phyloP scores from a whole-genome alignment of 2,329 filamentous ascomycete genomes.

The Coniochaeta sp. region DNA sequence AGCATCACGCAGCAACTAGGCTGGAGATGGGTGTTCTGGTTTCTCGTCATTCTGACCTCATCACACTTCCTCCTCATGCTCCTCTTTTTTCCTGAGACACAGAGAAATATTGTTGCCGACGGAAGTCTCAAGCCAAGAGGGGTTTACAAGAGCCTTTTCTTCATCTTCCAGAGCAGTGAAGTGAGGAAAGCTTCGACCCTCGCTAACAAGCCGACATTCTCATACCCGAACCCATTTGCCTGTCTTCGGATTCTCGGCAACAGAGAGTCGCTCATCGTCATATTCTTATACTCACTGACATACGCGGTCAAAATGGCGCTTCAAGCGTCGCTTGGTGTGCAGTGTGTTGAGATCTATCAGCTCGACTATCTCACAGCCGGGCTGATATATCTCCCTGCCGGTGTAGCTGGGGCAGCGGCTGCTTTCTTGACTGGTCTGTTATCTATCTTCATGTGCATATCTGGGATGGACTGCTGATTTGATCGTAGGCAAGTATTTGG shows the following conservation, averaged over 20 bases:
- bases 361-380: not conserved
- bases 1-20: slow-evolving; percentile 21
- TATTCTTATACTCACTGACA: not conserved
- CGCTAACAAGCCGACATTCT: not conserved
- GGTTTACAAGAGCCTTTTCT: not conserved
- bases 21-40: slow-evolving; percentile 47
- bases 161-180: not conserved
- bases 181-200: not conserved
- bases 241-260: not conserved
- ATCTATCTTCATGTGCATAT: not conserved
- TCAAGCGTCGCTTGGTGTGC: not conserved
- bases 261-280: not conserved
- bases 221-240: not conserved
- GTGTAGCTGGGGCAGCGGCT: not conserved
- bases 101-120: slow-evolving; percentile 34
- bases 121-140: slow-evolving; percentile 14
- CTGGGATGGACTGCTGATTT: not conserved
- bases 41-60: slow-evolving; percentile 30
- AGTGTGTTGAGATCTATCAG: slow-evolving; percentile 1
- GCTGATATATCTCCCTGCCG: not conserved
- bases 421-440: slow-evolving; percentile 1
- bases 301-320: slow-evolving; percentile 3
- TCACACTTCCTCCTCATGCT: slow-evolving; percentile 27
- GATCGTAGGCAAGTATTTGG: not conserved
- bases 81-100: slow-evolving; percentile 37